Base-by-base conservation (phyloP, 495 filamentous ascomycete genomes). In the Elasticomyces elasticus region DNA sequence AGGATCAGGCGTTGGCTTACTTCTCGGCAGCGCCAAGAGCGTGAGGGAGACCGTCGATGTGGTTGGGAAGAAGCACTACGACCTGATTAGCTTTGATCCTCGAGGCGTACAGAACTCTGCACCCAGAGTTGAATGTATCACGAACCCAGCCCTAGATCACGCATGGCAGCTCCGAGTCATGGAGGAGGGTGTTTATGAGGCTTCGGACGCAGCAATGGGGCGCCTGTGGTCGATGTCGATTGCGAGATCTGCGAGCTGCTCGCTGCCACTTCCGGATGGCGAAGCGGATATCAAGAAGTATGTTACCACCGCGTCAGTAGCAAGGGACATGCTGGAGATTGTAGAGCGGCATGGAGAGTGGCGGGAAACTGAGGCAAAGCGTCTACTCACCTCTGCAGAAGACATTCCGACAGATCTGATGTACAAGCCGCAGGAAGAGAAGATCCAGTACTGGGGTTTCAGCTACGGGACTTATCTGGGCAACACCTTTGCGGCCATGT, bases 21-120 rank as follows among this genome's bases (percentile, higher is more conserved):
- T 69, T 12, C 27, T 62, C 1, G 26, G 17, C 13, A 44, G 27
- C 37, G 68, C 58, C 20, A 38, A 54, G 15, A n/a, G 25, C 4
- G 23, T 72, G 0, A 67, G 71, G 30, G 63, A 66, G 19, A 55
- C 47, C 12, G 23, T 59, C 33, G 56, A 59, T 24, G 17, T 43
- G 11, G 50, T 25, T 11, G 35, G 49, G 9, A 52, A 71, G 24
- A 71, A 67, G 57, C 74, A 70, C 48, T 79, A 71, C 58, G 79
- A 82, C 50, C 71, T 81, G 22, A 68, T 82, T 67, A 72, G 74
- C 59, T 77, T 67, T 64, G 77, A 81, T 27, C 71, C 70, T 0
- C 62, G 74, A 2, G 77, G 55, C n/a, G n/a, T n/a, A n/a, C n/a
- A n/a, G n/a, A n/a, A n/a, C n/a, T n/a, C n/a, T n/a, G n/a, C n/a